Percentiles rank a stretch among this genome's conserved stretches.
phyloP scores from a whole-genome alignment of 169 alveolate species.

The Plasmodium reichenowi region DNA sequence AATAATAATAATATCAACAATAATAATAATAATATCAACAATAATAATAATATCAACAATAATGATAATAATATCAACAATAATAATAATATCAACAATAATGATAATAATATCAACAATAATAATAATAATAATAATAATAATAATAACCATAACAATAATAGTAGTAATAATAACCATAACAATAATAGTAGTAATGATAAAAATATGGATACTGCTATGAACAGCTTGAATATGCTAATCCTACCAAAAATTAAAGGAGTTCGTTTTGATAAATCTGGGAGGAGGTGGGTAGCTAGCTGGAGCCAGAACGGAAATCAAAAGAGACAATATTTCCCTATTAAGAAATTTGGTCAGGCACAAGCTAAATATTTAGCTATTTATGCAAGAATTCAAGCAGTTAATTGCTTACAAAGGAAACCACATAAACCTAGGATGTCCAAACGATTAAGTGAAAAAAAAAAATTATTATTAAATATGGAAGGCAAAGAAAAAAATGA shows the following conservation, averaged over 20 bases:
- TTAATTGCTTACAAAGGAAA: slow-evolving; percentile 59
- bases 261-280: slow-evolving; percentile 87
- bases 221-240: slow-evolving; percentile 28
- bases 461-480: slow-evolving; percentile 6
- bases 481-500: slow-evolving; percentile 21
- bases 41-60: neutral
- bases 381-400: slow-evolving; percentile 86
- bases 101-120: neutral
- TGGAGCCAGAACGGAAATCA: slow-evolving; percentile 89
- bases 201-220: slow-evolving; percentile 1
- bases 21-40: neutral
- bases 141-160: neutral
- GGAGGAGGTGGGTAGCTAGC: slow-evolving; percentile 88
- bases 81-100: neutral
- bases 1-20: neutral
- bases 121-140: slow-evolving; percentile 1
- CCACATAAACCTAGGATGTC: slow-evolving; percentile 10
- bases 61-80: neutral
- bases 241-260: slow-evolving; percentile 80
- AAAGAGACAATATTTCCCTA: slow-evolving; percentile 85
- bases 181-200: slow-evolving; percentile 1
- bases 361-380: slow-evolving; percentile 86
- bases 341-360: slow-evolving; percentile 84
- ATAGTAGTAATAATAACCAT: neutral
- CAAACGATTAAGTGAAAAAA: slow-evolving; percentile 12